Evolutionary conservation across 805 yeast species (phyloP).

Genomic region (Kodamaea hsintzibuensis): DNA sequence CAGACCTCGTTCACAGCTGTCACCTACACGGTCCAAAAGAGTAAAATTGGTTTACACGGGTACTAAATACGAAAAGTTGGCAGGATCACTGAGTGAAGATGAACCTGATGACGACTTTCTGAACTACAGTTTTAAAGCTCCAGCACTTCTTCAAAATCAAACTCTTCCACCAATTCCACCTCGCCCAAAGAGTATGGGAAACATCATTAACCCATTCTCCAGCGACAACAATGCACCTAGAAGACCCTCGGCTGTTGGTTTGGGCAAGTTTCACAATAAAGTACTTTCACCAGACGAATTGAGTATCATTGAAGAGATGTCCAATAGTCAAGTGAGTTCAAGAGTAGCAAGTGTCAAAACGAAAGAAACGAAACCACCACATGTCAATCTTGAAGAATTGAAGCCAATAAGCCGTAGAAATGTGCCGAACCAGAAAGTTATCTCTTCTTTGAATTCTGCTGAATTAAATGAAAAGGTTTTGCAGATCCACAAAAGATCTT

Average conservation of each 20-base stretch:
- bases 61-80: slow-evolving; percentile 36
- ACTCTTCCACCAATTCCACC: slow-evolving; percentile 9
- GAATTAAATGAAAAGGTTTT: slow-evolving; percentile 6
- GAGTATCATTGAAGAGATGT: slow-evolving; percentile 44
- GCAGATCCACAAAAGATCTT: slow-evolving; percentile 21
- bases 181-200: slow-evolving; percentile 5
- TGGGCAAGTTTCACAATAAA: slow-evolving; percentile 10
- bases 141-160: not conserved
- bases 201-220: not conserved
- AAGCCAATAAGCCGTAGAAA: not conserved
- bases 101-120: slow-evolving; percentile 3
- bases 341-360: slow-evolving; percentile 31
- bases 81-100: slow-evolving; percentile 21
- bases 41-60: slow-evolving; percentile 36
- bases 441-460: not conserved
- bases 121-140: slow-evolving; percentile 7
- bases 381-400: not conserved
- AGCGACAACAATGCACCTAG: not conserved
- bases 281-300: slow-evolving; percentile 33
- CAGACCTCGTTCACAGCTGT: slow-evolving; percentile 3
- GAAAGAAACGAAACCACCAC: not conserved
- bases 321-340: slow-evolving; percentile 27
- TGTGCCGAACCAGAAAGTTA: slow-evolving; percentile 15
- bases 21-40: slow-evolving; percentile 17
- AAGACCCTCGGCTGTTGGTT: not conserved